Conservation (phyloP, 2,329 filamentous ascomycete species). For the Chrysoporthe puriensis region DNA sequence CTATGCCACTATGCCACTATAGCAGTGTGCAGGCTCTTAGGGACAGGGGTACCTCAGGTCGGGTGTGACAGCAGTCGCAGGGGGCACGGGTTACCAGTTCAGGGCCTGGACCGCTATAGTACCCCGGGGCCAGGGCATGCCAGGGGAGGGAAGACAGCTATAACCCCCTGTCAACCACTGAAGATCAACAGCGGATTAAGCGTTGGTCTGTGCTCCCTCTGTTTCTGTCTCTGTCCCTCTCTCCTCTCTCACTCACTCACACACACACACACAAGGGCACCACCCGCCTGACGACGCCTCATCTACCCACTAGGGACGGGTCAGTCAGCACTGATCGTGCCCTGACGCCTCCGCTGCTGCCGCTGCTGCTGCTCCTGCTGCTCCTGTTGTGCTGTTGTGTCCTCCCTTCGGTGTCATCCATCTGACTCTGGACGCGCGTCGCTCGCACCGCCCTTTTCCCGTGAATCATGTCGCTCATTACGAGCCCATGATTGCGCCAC, state of each 20-base stretch:
- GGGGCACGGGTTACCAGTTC: not conserved
- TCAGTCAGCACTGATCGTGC: not conserved
- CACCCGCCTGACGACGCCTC: not conserved
- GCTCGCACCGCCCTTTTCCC: not conserved
- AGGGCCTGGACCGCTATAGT: slow-evolving; percentile 4
- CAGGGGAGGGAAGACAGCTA: not conserved
- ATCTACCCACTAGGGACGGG: not conserved
- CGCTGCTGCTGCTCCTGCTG: not conserved
- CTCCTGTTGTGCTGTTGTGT: not conserved
- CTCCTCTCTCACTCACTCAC: too few relatives aligned
- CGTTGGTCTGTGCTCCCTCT: slow-evolving; percentile 8
- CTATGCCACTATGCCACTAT: too few relatives aligned
- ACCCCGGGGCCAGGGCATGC: not conserved
- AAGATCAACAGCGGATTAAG: slow-evolving; percentile 4
- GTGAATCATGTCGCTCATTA: not conserved
- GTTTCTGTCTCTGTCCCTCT: too few relatives aligned
- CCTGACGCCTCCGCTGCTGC: not conserved
- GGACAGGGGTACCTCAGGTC: not conserved
- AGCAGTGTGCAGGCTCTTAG: not conserved
- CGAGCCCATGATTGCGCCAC: not conserved
- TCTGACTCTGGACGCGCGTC: slow-evolving; percentile 3
- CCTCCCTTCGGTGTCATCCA: not conserved
- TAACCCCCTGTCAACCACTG: slow-evolving; percentile 2
- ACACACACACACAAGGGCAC: not conserved
- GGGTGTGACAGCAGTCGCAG: slow-evolving; percentile 7